Evolutionary conservation across 306 rosid genomes (phyloP), one percentile per base, ranked within the genome.

Genomic region (Senna siamea): DNA sequence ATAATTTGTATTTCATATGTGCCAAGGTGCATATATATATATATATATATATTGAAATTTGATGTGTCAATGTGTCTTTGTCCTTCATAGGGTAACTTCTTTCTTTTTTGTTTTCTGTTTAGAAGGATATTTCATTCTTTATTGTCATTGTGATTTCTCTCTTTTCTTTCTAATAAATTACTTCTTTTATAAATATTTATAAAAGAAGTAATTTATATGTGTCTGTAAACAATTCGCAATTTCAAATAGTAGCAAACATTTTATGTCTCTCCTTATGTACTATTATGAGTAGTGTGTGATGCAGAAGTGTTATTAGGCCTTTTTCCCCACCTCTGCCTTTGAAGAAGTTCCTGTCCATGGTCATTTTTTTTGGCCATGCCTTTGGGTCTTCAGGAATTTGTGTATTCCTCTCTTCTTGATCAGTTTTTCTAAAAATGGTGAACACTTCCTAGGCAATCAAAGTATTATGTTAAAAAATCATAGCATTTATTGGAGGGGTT

Each of bases 401-500:
- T n/a, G n/a, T n/a, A n/a, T n/a, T n/a, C n/a, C n/a, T n/a, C n/a
- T n/a, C n/a, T n/a, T n/a, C n/a, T n/a, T n/a, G n/a, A n/a, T n/a
- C n/a, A n/a, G n/a, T n/a, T n/a, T n/a, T n/a, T n/a, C n/a, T n/a
- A n/a, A n/a, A n/a, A n/a, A n/a, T n/a, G n/a, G n/a, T n/a, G n/a
- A n/a, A 41, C 41, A 41, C 23, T 38, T 43, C 19, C 57, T 9
- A 30, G 6, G 14, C 15, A 44, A 20, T 65, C 22, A 53, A 51
- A 46, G 51, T 32, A 19, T 28, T 46, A 34, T 35, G 46, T 59
- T 58, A 4, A 38, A 38, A 13, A 28, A 5, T 67, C n/a, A 46
- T 69, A 53, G 51, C 63, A 46, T 61, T 57, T 61, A 54, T 58
- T 72, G 47, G 35, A 59, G 50, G 22, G 44, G 14, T 48, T 18